A percentile compares a stretch with the other conserved stretches of the same genome.
These are phyloP conservation scores for Phytopythium helicoides DNA, from an alignment of 352 stramenopile species.

Conservation along the genomic window DNA sequence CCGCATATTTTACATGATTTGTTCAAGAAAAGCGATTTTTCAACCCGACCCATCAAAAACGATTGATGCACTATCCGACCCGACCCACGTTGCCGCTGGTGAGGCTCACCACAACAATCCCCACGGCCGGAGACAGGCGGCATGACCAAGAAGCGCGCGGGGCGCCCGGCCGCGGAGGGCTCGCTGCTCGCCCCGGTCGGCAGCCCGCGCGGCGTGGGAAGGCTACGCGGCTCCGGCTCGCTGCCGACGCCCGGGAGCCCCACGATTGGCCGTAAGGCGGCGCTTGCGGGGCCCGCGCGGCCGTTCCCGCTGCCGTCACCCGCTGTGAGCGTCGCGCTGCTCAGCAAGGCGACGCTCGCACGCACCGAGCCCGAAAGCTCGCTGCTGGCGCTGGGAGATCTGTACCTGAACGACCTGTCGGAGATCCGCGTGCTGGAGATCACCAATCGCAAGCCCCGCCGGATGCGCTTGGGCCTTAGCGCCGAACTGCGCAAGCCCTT, in stretches of 20 bases:
- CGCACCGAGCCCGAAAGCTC: constrained; percentile 44
- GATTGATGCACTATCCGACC: no score
- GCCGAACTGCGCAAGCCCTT: constrained; percentile 83
- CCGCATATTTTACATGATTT: no score
- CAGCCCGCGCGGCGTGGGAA: neutral
- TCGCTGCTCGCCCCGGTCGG: neutral
- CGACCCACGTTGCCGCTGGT: no score
- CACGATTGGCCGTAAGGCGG: constrained; percentile 6
- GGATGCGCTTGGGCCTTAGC: constrained; percentile 60
- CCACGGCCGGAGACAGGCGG: neutral
- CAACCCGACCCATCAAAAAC: no score
- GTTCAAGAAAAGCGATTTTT: no score
- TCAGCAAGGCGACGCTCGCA: constrained; percentile 60
- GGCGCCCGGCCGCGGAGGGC: constrained; percentile 11
- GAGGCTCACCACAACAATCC: no score
- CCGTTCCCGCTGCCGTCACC: constrained; percentile 23
- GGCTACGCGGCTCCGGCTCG: constrained; percentile 1
- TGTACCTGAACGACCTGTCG: constrained; percentile 88
- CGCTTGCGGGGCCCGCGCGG: neutral
- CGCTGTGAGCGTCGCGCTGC: constrained; percentile 44
- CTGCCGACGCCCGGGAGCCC: constrained; percentile 1
- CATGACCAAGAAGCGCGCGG: constrained; percentile 48
- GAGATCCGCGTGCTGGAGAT: constrained; percentile 83
- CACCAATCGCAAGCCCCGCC: constrained; percentile 51
- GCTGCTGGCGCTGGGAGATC: constrained; percentile 64